These are phyloP conservation scores for Lobulomyces angularis DNA, from an alignment of 192 early-diverging fungal genomes.

Conservation along the genomic window DNA sequence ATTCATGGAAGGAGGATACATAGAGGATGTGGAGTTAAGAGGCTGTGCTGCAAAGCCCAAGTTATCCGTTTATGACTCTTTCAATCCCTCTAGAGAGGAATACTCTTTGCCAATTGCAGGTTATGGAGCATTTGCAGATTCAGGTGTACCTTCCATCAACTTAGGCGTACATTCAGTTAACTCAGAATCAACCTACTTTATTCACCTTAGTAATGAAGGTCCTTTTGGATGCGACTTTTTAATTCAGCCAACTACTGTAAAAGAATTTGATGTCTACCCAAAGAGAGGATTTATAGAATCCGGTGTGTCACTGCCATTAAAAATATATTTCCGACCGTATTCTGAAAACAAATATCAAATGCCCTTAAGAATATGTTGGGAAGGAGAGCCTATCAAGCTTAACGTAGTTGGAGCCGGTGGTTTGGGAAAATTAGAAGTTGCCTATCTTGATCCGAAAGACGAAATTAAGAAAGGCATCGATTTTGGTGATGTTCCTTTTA, in stretches of 20 bases:
- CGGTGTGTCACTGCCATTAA: slow-evolving; percentile 16
- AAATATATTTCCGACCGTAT: slow-evolving; percentile 33
- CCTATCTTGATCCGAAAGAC: slow-evolving; percentile 35
- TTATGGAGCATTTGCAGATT: no score
- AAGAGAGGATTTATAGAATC: slow-evolving; percentile 41
- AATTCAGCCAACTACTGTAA: slow-evolving; percentile 39
- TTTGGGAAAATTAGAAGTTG: slow-evolving; percentile 40
- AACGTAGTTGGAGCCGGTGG: slow-evolving; percentile 13
- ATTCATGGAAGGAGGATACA: slow-evolving; percentile 27
- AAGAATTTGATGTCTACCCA: slow-evolving; percentile 40
- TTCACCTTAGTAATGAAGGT: slow-evolving; percentile 39
- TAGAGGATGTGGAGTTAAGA: slow-evolving; percentile 34
- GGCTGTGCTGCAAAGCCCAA: slow-evolving; percentile 25
- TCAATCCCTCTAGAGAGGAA: no score
- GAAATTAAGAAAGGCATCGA: slow-evolving; percentile 26
- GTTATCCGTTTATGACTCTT: slow-evolving; percentile 17
- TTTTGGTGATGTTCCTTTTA: slow-evolving; percentile 53
- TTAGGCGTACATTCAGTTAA: slow-evolving; percentile 46
- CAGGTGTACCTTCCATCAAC: slow-evolving; percentile 20
- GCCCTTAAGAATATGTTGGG: slow-evolving; percentile 29
- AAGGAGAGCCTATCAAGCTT: slow-evolving; percentile 22
- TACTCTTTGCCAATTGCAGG: no score
- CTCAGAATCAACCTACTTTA: slow-evolving; percentile 15
- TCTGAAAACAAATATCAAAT: slow-evolving; percentile 35
- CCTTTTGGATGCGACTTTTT: slow-evolving; percentile 46